Conservation (phyloP, 345 rosid genomes). For the Carallia brachiata region DNA sequence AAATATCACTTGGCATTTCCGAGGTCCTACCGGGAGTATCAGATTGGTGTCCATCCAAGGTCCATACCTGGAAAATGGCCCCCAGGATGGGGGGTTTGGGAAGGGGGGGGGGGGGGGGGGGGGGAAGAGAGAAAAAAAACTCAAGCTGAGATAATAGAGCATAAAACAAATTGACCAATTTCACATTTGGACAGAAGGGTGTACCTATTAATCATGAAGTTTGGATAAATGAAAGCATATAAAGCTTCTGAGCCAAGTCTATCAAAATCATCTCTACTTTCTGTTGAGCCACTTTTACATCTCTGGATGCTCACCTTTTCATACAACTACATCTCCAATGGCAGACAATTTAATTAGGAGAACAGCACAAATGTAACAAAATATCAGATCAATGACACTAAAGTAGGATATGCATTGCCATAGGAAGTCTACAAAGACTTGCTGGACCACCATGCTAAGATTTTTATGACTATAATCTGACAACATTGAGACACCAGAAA, state of each 20-base stretch:
- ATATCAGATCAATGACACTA: neutral
- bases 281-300: constrained; percentile 54
- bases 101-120: too few species aligned
- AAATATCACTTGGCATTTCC: constrained; percentile 72
- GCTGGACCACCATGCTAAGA: too few species aligned
- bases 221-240: constrained; percentile 86
- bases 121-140: too few species aligned
- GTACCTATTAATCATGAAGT: constrained; percentile 93
- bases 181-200: neutral
- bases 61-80: constrained; percentile 53
- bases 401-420: neutral
- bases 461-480: neutral
- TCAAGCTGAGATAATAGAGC: neutral
- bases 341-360: neutral
- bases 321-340: constrained; percentile 38
- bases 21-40: constrained; percentile 69
- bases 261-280: constrained; percentile 35
- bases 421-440: too few species aligned
- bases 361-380: neutral
- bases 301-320: constrained; percentile 86
- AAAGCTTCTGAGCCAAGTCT: constrained; percentile 80
- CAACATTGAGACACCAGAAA: neutral
- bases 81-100: too few species aligned
- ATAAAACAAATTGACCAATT: neutral
- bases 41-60: constrained; percentile 99